Evolutionary conservation across 108 stramenopile genomes (phyloP), one percentile per base, ranked within the genome.

Genomic region (Nitzschia palea): DNA sequence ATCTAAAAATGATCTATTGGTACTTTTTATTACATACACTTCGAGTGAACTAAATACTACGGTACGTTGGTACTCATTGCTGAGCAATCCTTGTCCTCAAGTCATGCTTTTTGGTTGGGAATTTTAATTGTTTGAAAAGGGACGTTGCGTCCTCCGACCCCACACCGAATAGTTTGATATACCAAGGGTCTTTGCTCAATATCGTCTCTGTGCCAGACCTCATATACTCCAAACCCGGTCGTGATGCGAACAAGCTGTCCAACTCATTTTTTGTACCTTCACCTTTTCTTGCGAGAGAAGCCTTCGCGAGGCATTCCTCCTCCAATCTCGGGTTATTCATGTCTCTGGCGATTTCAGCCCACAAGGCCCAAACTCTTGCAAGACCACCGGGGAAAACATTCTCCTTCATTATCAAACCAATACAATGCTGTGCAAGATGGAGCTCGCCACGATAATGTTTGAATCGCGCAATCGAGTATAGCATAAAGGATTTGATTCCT

Each of bases 351-450:
- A 91, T 74, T 14, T 78, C 63, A 4, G 83, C 82, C 90, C 90
- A 92, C 25, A 89, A 64, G 30, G 62, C 68, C 90, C 90, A 92
- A 29, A 83, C 73, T 37, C 58, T 66, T 17, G 64, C 72, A 37
- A 85, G 80, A 3, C 78, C 77, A 29, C 83, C 79, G 9, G 86
- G 85, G 34, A 82, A 50, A 18, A 70, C 42, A 55, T 84, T 84
- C 51, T 89, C 87, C 64, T 86, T 86, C 44, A 92, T 56, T 36
- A 80, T 81, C 18, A 92, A 64, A 14, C 76, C 82, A 17, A 92
- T 73, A 50, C 83, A 92, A 58, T 92, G 87, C 63, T 92, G 90
- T 23, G 90, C 86, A 25, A 89, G 42, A 45, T 80, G 37, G 33
- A 71, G 68, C 55, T 92, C 83, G n/a, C 61, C 76, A 37, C 80